Base-by-base conservation (phyloP, 2,329 filamentous ascomycete species). In the Colletotrichum lini region DNA sequence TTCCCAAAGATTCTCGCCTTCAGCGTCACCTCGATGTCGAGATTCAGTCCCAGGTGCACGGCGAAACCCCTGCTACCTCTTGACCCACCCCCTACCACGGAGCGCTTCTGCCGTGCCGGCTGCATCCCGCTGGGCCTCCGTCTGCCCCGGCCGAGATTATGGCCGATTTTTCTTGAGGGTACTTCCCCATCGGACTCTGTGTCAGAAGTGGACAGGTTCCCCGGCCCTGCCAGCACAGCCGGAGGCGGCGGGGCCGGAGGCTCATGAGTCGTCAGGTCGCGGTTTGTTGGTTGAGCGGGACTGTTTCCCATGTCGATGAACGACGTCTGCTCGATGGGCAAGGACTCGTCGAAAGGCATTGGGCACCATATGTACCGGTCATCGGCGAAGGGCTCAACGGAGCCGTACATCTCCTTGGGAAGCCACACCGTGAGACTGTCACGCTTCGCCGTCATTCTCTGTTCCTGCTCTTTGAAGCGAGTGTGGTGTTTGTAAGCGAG, bases 341-440 rank as follows among this genome's bases (percentile, higher is more conserved):
- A 3, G 3, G 68, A 71, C 13, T 71, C 53, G 47, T 71, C 68
- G 1, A 71, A 71, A 0, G 68, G 68, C 68, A 71, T 71, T 21
- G 68, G 68, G 3, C 58, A 63, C 68, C 68, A 71, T 50, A 71
- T 59, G 10, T 57, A 71, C 26, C 65, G 65, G 12, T 62, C 50
- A 53, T 71, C 68, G 68, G 68, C 65, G 16, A 71, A 68, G 4
- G 56, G 65, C 52, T 71, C 58, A 2, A 71, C 68, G 47, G 52
- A 68, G 45, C 68, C 67, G 58, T 71, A 71, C 52, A 71, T 54
- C 56, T 70, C 56, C 44, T 72, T 72, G 10, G 70, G 70, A 2
- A 70, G 66, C 70, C 66, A 70, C 8, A 72, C 66, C 30, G 54
- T 70, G 3, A 72, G 35, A 13, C 66, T 70, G n/a, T 70, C 59